Conservation (phyloP, 1,284 basidiomycete genomes). For the Malassezia arunalokei region DNA sequence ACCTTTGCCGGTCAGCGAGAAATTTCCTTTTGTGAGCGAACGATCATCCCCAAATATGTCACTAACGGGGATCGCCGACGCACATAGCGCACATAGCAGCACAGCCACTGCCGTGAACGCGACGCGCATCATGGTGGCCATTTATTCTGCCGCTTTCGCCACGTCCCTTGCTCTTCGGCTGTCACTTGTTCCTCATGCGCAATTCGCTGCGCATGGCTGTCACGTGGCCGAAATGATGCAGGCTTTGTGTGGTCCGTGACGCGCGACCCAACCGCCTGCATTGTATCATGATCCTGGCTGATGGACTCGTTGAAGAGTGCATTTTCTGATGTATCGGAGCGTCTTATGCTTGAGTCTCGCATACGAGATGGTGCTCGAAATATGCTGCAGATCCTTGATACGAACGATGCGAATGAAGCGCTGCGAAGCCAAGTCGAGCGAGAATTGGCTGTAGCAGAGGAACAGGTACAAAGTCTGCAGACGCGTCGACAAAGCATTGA, state of each 20-base stretch:
- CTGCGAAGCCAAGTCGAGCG: conserved; percentile 62
- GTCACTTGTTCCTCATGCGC: too few relatives aligned
- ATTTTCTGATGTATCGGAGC: not conserved
- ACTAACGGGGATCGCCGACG: not conserved
- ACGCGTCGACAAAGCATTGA: not conserved
- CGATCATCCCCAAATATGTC: conserved; percentile 9
- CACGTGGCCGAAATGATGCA: too few relatives aligned
- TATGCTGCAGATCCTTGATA: conserved; percentile 57
- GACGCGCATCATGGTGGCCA: too few relatives aligned
- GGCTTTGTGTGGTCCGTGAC: too few relatives aligned
- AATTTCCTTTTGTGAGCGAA: conserved; percentile 30
- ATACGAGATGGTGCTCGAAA: conserved; percentile 78
- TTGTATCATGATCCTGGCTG: not conserved
- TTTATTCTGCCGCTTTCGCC: too few relatives aligned
- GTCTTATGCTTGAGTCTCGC: conserved; percentile 58
- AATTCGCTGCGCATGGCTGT: too few relatives aligned
- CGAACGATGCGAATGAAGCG: conserved; percentile 33
- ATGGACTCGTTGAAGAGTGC: conserved; percentile 2
- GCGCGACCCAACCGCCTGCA: not conserved
- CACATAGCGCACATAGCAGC: not conserved
- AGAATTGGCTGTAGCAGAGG: conserved; percentile 61
- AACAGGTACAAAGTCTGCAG: conserved; percentile 59
- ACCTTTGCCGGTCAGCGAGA: conserved; percentile 24
- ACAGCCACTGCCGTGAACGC: not conserved
- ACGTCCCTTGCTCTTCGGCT: too few relatives aligned